Base-by-base conservation (phyloP, 371 early-diverging fungal species). In the Conidiobolus incongruus region DNA sequence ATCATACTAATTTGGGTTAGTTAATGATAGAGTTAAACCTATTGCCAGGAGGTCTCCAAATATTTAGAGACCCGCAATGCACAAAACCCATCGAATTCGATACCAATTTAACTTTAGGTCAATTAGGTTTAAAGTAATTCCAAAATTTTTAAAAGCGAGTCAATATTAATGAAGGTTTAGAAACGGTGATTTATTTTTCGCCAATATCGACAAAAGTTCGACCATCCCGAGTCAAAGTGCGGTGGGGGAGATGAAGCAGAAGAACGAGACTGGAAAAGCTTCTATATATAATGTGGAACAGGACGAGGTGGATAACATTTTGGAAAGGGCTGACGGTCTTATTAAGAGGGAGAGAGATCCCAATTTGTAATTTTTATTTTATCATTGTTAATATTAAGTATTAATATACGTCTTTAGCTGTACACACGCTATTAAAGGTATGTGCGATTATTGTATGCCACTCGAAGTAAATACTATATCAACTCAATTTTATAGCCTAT, bases 361-460 rank as follows among this genome's bases (percentile, higher is more conserved):
- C 0, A 72, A 68, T 35, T 87, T 93, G 88, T 84, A 70, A 53
- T 67, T 24, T 49, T 24, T 2, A 1, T 39, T 15, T 10, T 12
- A 15, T 30, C 12, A 38, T 8, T 15, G 37, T 44, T 12, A 24
- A 44, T 28, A 16, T 13, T n/a, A n/a, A 16, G 30, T 13, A n/a
- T n/a, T n/a, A n/a, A n/a, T n/a, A n/a, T n/a, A n/a, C n/a, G n/a
- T 26, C 22, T 46, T 1, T 48, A 81, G 83, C 58, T 95, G 97
- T 62, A 79, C 81, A 39, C 97, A 95, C 54, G 77, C 84, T 7
- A 54, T 59, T 12, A 73, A 78, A 34, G 91, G 87, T 29, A 95
- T 95, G 94, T 97, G 97, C 59, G 91, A 91, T 52, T 92, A 97
- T 56, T 97, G 97, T 56, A 74, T 82, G 77, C 94, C 97, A 3